phyloP scores from a whole-genome alignment of 2,329 filamentous ascomycete genomes.

The Aspergillus candidus region DNA sequence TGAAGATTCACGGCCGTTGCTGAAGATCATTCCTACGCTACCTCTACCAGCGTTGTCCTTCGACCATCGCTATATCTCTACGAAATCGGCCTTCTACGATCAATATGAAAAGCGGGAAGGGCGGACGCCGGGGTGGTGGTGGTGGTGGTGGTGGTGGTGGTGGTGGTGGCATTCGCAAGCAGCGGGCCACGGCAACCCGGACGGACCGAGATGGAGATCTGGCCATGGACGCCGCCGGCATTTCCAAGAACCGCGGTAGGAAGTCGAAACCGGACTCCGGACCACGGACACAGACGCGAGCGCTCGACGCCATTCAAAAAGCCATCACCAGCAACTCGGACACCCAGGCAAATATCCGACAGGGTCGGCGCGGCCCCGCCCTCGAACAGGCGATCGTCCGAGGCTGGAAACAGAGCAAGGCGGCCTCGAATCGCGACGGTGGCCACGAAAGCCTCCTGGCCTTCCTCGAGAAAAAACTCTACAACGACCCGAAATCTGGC shows the following conservation, averaged over 20 bases:
- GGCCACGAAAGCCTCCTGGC: constrained; percentile 59
- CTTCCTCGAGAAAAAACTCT: constrained; percentile 67
- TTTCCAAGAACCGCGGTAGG: constrained; percentile 31
- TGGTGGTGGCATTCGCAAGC: constrained; percentile 49
- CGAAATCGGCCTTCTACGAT: constrained; percentile 5
- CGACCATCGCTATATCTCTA: background rate
- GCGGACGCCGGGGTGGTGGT: constrained; percentile 23
- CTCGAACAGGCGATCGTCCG: constrained; percentile 43
- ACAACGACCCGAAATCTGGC: constrained; percentile 43
- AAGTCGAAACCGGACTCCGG: constrained; percentile 28
- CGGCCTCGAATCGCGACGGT: constrained; percentile 59
- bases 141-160: constrained; percentile 41
- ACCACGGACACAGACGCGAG: constrained; percentile 20
- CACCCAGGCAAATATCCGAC: constrained; percentile 36
- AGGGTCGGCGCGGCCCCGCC: constrained; percentile 24
- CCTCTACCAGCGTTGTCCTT: background rate
- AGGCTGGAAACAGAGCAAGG: constrained; percentile 65
- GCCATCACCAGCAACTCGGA: constrained; percentile 28
- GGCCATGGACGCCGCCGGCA: constrained; percentile 48
- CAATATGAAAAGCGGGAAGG: constrained; percentile 30
- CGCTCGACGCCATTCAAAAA: constrained; percentile 32
- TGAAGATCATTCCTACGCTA: background rate
- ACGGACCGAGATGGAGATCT: constrained; percentile 58
- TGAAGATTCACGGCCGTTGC: too few species aligned
- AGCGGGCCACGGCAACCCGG: constrained; percentile 35